A percentile compares a stretch with the other conserved stretches of the same genome.
Conservation (phyloP, 2,329 filamentous ascomycete genomes). For the Fusarium tuaranense region DNA sequence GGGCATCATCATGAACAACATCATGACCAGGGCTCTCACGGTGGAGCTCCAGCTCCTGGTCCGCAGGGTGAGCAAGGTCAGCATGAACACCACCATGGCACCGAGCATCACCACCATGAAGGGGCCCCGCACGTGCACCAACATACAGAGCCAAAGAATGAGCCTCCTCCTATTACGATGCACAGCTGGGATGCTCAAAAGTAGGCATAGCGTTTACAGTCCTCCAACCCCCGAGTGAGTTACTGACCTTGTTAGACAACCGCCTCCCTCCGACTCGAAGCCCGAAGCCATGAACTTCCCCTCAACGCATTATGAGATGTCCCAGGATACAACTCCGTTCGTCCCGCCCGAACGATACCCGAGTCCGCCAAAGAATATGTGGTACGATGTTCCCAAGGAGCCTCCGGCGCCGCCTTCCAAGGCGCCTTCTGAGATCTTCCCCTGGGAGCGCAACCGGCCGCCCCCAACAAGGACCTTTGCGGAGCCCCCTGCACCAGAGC, state of each 20-base stretch:
- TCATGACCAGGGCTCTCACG: constrained; percentile 28
- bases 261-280: constrained; percentile 74
- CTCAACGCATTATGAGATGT: constrained; percentile 84
- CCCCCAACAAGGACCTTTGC: constrained; percentile 73
- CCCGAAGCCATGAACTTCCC: constrained; percentile 91
- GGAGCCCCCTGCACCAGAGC: neutral
- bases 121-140: constrained; percentile 32
- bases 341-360: constrained; percentile 82
- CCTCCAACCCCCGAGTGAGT: neutral
- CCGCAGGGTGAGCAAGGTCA: constrained; percentile 53
- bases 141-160: constrained; percentile 35
- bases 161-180: constrained; percentile 43
- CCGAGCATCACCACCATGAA: constrained; percentile 33
- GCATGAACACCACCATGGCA: constrained; percentile 36
- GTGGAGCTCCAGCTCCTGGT: constrained; percentile 29
- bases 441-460: constrained; percentile 83
- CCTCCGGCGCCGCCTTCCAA: constrained; percentile 65
- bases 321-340: constrained; percentile 78
- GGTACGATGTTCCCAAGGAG: constrained; percentile 82
- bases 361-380: constrained; percentile 88
- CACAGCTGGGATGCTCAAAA: constrained; percentile 67
- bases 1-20: constrained; percentile 30
- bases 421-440: constrained; percentile 80
- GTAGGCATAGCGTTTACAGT: constrained; percentile 50
- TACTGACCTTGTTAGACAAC: constrained; percentile 60